Percentiles rank a stretch among this genome's conserved stretches.
Conservation (phyloP, 2,329 filamentous ascomycete species). For the Aspergillus awamori region DNA sequence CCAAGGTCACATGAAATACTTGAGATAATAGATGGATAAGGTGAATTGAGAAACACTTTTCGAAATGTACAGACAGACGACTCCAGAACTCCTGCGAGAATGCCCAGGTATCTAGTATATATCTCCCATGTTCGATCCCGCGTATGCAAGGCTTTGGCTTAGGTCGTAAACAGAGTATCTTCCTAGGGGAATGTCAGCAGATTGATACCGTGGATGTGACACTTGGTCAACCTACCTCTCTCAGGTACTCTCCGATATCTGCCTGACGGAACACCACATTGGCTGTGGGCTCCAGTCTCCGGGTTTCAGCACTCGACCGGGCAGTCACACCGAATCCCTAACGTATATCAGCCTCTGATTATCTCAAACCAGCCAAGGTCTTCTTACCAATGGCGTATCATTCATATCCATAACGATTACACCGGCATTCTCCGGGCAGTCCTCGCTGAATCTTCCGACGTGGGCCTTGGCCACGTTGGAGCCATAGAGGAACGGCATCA, state of each 20-base stretch:
- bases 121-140: slow-evolving; percentile 27
- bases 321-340: slow-evolving; percentile 90
- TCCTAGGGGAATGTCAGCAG: slow-evolving; percentile 45
- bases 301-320: slow-evolving; percentile 79
- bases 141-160: slow-evolving; percentile 21
- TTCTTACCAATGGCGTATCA: slow-evolving; percentile 71
- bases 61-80: slow-evolving; percentile 23
- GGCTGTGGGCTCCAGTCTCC: slow-evolving; percentile 84
- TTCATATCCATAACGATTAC: slow-evolving; percentile 90
- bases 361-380: neutral
- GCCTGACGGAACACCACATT: slow-evolving; percentile 89
- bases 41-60: slow-evolving; percentile 17
- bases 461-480: slow-evolving; percentile 84
- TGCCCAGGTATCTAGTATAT: slow-evolving; percentile 28
- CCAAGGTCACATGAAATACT: neutral
- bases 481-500: slow-evolving; percentile 96
- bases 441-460: slow-evolving; percentile 82
- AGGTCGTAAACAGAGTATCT: slow-evolving; percentile 65
- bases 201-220: neutral
- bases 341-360: neutral
- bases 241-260: slow-evolving; percentile 91
- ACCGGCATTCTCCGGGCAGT: slow-evolving; percentile 90
- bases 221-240: slow-evolving; percentile 59
- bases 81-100: slow-evolving; percentile 33
- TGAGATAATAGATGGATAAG: neutral